phyloP scores from a whole-genome alignment of 768 basidiomycete genomes.

The Gymnopilus junonius region DNA sequence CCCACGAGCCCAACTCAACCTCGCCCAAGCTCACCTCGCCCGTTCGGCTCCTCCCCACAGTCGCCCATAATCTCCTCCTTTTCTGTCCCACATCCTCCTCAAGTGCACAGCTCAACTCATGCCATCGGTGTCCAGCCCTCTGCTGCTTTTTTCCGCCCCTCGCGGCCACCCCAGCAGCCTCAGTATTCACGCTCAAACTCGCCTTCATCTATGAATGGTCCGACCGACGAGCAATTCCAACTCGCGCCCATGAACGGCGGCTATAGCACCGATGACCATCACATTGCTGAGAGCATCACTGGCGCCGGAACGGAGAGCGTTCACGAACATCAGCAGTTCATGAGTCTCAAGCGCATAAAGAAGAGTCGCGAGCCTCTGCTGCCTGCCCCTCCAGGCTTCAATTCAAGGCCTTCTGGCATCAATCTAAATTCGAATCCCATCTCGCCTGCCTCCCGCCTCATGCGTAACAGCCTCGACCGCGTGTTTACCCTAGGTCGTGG shows the following conservation, averaged over 20 bases:
- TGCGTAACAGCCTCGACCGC: conserved; percentile 67
- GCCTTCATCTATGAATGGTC: conserved; percentile 22
- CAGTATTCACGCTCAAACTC: conserved; percentile 41
- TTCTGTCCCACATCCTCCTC: conserved; percentile 17
- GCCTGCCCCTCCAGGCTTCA: conserved; percentile 43
- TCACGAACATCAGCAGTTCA: conserved; percentile 33
- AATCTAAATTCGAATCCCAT: conserved; percentile 24
- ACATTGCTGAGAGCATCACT: conserved; percentile 23
- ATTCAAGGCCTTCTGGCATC: conserved; percentile 32
- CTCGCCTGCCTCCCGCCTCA: conserved; percentile 35
- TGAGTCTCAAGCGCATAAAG: conserved; percentile 49
- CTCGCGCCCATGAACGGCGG: conserved; percentile 43
- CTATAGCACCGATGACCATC: conserved; percentile 45
- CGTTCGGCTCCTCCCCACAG: conserved; percentile 12
- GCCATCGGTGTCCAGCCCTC: conserved; percentile 79
- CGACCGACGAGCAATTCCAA: conserved; percentile 31
- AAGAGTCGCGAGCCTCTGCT: conserved; percentile 77
- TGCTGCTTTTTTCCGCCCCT: conserved; percentile 78
- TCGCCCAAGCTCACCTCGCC: conserved; percentile 21
- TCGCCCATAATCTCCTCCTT: conserved; percentile 22
- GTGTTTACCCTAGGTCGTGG: conserved; percentile 57
- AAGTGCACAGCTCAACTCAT: conserved; percentile 51
- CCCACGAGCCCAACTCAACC: conserved; percentile 12
- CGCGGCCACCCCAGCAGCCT: conserved; percentile 55
- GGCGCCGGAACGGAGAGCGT: conserved; percentile 26